Base-by-base conservation (phyloP, 805 yeast genomes). In the Candida maesae region DNA sequence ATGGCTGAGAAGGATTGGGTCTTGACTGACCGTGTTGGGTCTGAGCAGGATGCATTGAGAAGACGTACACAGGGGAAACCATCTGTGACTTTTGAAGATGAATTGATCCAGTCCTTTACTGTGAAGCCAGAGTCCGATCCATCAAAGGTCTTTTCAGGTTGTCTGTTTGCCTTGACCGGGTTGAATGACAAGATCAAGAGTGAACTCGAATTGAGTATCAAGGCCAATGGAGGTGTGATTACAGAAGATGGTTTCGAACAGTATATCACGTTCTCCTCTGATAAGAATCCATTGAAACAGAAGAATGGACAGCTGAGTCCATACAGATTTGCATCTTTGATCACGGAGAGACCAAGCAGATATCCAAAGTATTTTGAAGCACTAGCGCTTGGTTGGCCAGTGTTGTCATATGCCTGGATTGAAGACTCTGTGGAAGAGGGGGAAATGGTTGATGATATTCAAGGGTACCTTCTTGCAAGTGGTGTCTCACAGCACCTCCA, bases 301-400 rank as follows among this genome's bases (percentile, higher is more conserved):
- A 14, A 36, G 33, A n/a, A 38, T 33, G 12, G 50, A 47, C 12
- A 32, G 45, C 9, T 42, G 37, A 13, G 35, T 2, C 23, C 49
- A 1, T 68, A 59, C 45, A 66, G 52, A 24, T 85, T 88, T 62
- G 87, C 74, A 2, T 90, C 90, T 2, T 65, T 85, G 25, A 61
- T 89, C 1, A 44, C 59, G 1, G 71, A 71, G 28, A 69, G 68
- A 23, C 71, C 74, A 42, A 68, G 76, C 15, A 65, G 96, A 27
- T 85, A 89, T 35, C 70, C 80, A 8, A 89, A 88, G 54, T 89
- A 83, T 56, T 58, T 89, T 9, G 93, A 86, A 53, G 78, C 83
- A 2, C 59, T 88, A 14, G 85, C 91, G 0, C 56, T 88, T 33
- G 90, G 91, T 3, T 88, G 95, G 95, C 97, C 97, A 2, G 73